A percentile compares a stretch with the other conserved stretches of the same genome.
These are phyloP conservation scores for Phaeosphaeria sp. DNA, from an alignment of 2,329 filamentous ascomycete species.

Conservation along the genomic window DNA sequence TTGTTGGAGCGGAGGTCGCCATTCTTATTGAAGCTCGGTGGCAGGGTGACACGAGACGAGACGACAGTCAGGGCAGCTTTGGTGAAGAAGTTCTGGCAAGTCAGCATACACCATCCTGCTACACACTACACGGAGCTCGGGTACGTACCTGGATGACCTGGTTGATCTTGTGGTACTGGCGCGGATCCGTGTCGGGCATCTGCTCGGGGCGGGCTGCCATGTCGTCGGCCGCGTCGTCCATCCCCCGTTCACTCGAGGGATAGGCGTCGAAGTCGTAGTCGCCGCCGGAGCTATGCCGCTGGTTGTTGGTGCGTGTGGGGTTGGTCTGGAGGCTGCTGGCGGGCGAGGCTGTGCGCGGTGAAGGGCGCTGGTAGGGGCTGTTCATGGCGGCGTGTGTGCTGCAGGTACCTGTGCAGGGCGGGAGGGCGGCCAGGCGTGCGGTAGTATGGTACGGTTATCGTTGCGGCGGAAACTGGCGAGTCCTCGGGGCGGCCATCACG, in stretches of 20 bases:
- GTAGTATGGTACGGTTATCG: slow-evolving; percentile 31
- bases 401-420: too few relatives aligned
- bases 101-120: slow-evolving; percentile 34
- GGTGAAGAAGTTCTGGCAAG: slow-evolving; percentile 80
- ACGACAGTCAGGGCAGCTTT: slow-evolving; percentile 87
- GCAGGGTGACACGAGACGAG: slow-evolving; percentile 77
- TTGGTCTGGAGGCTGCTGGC: slow-evolving; percentile 76
- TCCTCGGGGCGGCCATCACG: slow-evolving; percentile 49
- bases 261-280: slow-evolving; percentile 62
- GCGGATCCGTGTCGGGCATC: slow-evolving; percentile 39
- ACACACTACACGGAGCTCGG: neutral
- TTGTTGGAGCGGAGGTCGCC: slow-evolving; percentile 76
- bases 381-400: slow-evolving; percentile 69
- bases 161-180: slow-evolving; percentile 71
- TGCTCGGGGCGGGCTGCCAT: slow-evolving; percentile 46
- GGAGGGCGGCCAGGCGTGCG: too few relatives aligned
- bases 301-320: slow-evolving; percentile 73
- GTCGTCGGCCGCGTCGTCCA: slow-evolving; percentile 58
- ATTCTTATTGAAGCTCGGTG: slow-evolving; percentile 63
- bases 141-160: slow-evolving; percentile 84
- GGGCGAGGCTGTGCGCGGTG: slow-evolving; percentile 75
- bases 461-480: slow-evolving; percentile 43
- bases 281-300: slow-evolving; percentile 68
- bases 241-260: slow-evolving; percentile 57
- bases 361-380: slow-evolving; percentile 74